These are phyloP conservation scores for Ambispora gerdemannii DNA, from an alignment of 192 early-diverging fungal genomes.

Conservation along the genomic window DNA sequence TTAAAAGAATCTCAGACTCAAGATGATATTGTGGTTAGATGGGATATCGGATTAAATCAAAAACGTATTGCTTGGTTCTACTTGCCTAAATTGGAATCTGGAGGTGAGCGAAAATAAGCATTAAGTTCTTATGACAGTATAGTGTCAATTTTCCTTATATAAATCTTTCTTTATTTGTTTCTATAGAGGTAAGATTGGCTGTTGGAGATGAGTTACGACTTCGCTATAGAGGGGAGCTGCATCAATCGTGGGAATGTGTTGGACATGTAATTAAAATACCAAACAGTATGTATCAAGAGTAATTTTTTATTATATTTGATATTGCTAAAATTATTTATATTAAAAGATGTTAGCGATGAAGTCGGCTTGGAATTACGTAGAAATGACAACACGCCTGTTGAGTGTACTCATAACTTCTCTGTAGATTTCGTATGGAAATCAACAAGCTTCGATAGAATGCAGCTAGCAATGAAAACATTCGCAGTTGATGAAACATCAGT, in stretches of 20 bases:
- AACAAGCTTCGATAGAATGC: conserved; percentile 96
- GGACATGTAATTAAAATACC: conserved; percentile 97
- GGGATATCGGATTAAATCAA: conserved; percentile 94
- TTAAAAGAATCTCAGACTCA: conserved; percentile 93
- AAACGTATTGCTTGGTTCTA: conserved; percentile 91
- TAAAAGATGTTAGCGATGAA: conserved; percentile 81
- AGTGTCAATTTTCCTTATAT: background rate
- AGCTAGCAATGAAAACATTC: conserved; percentile 93
- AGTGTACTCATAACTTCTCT: conserved; percentile 85
- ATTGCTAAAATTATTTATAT: background rate
- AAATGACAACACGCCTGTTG: conserved; percentile 65
- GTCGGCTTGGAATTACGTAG: conserved; percentile 86
- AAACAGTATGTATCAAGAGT: conserved; percentile 61
- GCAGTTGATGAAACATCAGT: conserved; percentile 92
- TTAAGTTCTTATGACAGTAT: background rate
- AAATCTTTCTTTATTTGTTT: background rate
- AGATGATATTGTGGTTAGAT: conserved; percentile 91
- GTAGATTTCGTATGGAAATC: conserved; percentile 99
- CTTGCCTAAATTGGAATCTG: conserved; percentile 85
- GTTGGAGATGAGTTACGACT: conserved; percentile 93
- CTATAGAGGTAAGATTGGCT: conserved; percentile 77
- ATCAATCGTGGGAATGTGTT: conserved; percentile 77
- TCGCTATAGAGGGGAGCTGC: conserved; percentile 82
- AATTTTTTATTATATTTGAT: background rate
- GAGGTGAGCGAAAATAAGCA: conserved; percentile 21